Base-by-base conservation (phyloP, 768 basidiomycete genomes). In the Lactarius vividus region DNA sequence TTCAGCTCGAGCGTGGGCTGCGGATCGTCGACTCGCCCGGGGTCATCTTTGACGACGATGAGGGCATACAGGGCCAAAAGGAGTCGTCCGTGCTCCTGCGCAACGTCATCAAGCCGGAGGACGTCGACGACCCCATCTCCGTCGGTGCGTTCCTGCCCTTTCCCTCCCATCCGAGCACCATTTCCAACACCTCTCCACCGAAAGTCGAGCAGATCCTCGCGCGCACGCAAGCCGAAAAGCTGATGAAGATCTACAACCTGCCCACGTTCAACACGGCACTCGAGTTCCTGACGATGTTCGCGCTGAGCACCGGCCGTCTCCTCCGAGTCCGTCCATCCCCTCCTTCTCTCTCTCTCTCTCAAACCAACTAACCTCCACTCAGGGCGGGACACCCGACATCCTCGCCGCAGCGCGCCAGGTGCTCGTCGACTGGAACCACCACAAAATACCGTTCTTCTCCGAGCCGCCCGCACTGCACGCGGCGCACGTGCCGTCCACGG, bases 1-100 rank as follows among this genome's bases (percentile, higher is more conserved):
- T 98, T 6, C 92, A 93, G 68, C 82, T 99, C 4, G 96, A 98
- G 75, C 91, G 94, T 53, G 94, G 95, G 0, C 83, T 99, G 73
- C 87, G 89, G 63, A 88, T 98, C 40, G 83, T 98, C 7, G 97
- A 98, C 76, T 98, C 95, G 42, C 96, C 97, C 0, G 97, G 96
- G 67, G 94, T 98, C n/a, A 91, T 99, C 2, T 93, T 97, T 70
- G 93, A 95, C 66, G 92, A 94, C 63, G 87, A 91, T 63, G 83
- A 87, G 57, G 57, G 55, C 4, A 78, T 75, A 28, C 86, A 85
- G 62, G 80, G 81, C 28, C 63, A 64, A 29, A 75, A 73, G 33
- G 80, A 76, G 61, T 78, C 76, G 4, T 88, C 86, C 71, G 80
- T 96, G 16, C 80, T 97, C 35, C 80, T 97, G 10, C 80, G 94